A percentile compares a stretch with the other conserved stretches of the same genome.
These are phyloP conservation scores for Coelastrella sp. DNA, from an alignment of 139 green algal species.

Conservation along the genomic window DNA sequence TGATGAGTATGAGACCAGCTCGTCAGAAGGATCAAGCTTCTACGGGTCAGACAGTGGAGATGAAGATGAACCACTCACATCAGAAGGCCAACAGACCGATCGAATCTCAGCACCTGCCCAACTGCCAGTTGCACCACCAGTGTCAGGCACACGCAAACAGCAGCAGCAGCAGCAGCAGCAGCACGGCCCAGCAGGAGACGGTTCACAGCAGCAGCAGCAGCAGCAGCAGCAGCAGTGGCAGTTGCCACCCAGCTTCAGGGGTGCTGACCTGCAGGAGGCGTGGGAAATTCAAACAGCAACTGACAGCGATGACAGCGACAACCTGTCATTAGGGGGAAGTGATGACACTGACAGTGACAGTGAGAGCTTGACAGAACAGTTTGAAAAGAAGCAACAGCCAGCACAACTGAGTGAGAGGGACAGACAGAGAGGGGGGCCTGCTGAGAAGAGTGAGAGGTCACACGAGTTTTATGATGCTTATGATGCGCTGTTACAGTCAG, in stretches of 20 bases:
- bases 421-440: background rate
- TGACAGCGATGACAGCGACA: constrained; percentile 44
- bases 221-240: constrained; percentile 40
- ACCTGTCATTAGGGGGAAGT: constrained; percentile 21
- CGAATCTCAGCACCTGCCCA: background rate
- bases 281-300: constrained; percentile 44
- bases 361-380: background rate
- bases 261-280: background rate
- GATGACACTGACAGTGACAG: constrained; percentile 34
- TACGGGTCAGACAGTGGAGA: constrained; percentile 28
- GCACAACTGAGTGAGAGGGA: constrained; percentile 34
- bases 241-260: constrained; percentile 26
- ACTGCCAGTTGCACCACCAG: constrained; percentile 22
- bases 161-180: constrained; percentile 16
- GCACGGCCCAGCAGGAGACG: background rate
- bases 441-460: constrained; percentile 58
- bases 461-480: constrained; percentile 77
- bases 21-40: constrained; percentile 43
- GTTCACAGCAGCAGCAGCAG: background rate
- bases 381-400: background rate
- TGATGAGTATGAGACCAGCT: constrained; percentile 16
- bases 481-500: constrained; percentile 52
- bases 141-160: background rate
- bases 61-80: background rate
- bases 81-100: no score